Evolutionary conservation across 208 protist species (phyloP).

Genomic region (Lotmaria passim): DNA sequence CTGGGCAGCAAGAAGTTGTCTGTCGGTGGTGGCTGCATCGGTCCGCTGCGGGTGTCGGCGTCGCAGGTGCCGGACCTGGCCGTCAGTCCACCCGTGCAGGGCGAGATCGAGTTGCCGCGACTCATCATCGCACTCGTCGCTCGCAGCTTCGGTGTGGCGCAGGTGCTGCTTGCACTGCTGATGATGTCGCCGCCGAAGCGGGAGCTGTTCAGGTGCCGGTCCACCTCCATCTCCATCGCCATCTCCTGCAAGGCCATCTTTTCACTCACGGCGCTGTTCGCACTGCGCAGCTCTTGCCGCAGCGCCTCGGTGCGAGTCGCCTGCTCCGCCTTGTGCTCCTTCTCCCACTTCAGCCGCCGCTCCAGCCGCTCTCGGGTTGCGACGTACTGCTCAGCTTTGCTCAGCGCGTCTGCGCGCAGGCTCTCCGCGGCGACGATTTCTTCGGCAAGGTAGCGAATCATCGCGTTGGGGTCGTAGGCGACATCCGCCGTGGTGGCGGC

Average conservation of each 20-base stretch:
- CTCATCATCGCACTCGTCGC: constrained; percentile 9
- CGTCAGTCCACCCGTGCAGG: background rate
- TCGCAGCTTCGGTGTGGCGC: constrained; percentile 34
- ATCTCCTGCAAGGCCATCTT: constrained; percentile 14
- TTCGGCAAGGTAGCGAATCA: constrained; percentile 67
- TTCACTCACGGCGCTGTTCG: constrained; percentile 44
- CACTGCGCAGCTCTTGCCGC: constrained; percentile 51
- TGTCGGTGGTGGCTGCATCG: background rate
- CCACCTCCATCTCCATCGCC: constrained; percentile 36
- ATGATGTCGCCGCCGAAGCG: constrained; percentile 25
- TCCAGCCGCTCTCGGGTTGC: constrained; percentile 52
- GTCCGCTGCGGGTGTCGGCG: background rate
- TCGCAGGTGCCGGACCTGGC: background rate
- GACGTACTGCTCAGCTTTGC: constrained; percentile 57
- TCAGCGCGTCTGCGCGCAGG: constrained; percentile 58
- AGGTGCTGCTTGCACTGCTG: constrained; percentile 35
- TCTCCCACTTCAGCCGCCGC: constrained; percentile 47
- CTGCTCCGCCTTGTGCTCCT: constrained; percentile 31
- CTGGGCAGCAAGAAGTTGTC: constrained; percentile 25
- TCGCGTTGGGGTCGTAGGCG: constrained; percentile 58
- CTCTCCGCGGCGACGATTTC: constrained; percentile 64
- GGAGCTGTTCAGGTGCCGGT: constrained; percentile 27
- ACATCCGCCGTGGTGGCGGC: constrained; percentile 20
- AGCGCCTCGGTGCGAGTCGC: constrained; percentile 37
- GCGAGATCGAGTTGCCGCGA: constrained; percentile 27